Conservation (phyloP, 805 yeast species). For the Cyberlindnera euphorbiiphila region DNA sequence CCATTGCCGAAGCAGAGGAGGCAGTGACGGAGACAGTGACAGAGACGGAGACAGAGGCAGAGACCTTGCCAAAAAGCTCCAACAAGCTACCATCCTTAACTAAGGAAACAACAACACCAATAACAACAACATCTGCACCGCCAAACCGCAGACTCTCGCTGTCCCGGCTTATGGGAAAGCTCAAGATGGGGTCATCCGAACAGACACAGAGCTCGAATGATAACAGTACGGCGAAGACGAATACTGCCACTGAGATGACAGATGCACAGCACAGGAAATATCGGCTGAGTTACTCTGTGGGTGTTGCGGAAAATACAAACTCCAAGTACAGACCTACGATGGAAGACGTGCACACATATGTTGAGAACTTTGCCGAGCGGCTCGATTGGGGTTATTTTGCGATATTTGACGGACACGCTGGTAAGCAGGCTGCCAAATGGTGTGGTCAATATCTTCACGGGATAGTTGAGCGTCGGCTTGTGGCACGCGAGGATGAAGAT, state of each 20-base stretch:
- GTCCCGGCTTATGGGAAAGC: constrained; percentile 8
- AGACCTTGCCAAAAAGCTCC: background rate
- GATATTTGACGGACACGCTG: constrained; percentile 96
- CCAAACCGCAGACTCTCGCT: constrained; percentile 9
- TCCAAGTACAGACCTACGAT: constrained; percentile 75
- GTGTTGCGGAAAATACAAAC: constrained; percentile 90
- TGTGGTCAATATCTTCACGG: constrained; percentile 84
- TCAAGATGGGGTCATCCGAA: constrained; percentile 7
- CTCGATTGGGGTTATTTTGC: constrained; percentile 95
- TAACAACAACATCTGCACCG: background rate
- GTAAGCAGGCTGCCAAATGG: constrained; percentile 89
- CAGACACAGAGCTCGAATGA: constrained; percentile 1
- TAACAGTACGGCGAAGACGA: background rate
- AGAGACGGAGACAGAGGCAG: too few relatives aligned
- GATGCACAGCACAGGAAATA: constrained; percentile 16
- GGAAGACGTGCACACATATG: constrained; percentile 96
- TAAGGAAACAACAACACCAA: too few relatives aligned
- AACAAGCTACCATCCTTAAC: constrained; percentile 4
- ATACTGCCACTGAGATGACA: constrained; percentile 3
- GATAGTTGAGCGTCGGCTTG: constrained; percentile 55
- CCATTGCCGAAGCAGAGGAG: too few relatives aligned
- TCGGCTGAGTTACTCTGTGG: constrained; percentile 71
- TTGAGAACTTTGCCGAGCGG: constrained; percentile 87
- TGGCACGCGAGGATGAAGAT: constrained; percentile 45
- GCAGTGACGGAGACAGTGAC: too few relatives aligned